These are phyloP conservation scores for Wickerhamiella sorbophila DNA, from an alignment of 805 yeast genomes.

Conservation along the genomic window DNA sequence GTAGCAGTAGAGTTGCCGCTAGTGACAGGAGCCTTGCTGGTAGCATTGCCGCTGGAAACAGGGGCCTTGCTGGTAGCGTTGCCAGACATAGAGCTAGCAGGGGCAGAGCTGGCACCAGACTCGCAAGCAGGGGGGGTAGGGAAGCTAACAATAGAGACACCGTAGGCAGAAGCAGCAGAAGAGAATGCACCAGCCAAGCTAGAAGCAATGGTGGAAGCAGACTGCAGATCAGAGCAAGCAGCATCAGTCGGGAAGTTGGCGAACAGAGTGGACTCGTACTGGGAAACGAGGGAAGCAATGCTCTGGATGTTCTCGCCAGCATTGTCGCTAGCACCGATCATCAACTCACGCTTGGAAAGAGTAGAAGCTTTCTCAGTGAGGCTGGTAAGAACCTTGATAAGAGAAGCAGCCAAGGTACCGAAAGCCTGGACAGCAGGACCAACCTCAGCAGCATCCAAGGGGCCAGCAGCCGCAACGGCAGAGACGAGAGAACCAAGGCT, in stretches of 20 bases:
- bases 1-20: background rate
- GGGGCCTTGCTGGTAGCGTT: background rate
- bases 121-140: constrained; percentile 1
- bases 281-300: background rate
- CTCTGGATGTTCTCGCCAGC: background rate
- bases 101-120: background rate
- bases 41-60: background rate
- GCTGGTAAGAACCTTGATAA: background rate
- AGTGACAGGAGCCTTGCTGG: background rate
- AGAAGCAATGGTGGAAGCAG: background rate
- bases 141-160: background rate
- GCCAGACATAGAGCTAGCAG: background rate
- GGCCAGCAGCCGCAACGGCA: background rate
- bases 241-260: background rate
- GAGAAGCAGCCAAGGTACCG: background rate
- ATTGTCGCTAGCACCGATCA: background rate
- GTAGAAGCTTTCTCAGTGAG: background rate
- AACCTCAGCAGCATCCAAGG: background rate
- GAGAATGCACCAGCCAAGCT: background rate
- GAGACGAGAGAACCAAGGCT: background rate
- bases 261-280: background rate
- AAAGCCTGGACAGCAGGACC: background rate
- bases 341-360: background rate
- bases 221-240: background rate
- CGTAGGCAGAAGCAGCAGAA: background rate